A percentile compares a stretch with the other conserved stretches of the same genome.
Evolutionary conservation across 2,329 filamentous ascomycete species (phyloP).

Genomic region (Parastagonospora nodorum): DNA sequence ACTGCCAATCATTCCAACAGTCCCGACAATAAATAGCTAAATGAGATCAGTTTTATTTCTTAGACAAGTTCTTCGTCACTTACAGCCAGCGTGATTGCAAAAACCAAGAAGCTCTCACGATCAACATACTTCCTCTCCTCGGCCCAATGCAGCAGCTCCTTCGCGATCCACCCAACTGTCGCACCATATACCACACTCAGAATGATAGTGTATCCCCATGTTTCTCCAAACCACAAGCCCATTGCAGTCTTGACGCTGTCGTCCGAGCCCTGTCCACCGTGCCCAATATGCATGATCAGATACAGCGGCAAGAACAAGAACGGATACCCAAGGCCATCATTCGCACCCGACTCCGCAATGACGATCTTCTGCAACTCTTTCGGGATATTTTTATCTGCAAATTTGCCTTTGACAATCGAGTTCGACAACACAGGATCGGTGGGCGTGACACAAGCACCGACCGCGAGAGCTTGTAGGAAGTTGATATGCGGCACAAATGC

Average conservation of each 20-base stretch:
- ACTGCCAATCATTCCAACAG: slow-evolving; percentile 82
- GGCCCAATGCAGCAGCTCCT: slow-evolving; percentile 82
- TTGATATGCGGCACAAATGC: slow-evolving; percentile 71
- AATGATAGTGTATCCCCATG: slow-evolving; percentile 81
- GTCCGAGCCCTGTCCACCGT: slow-evolving; percentile 55
- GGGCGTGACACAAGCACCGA: slow-evolving; percentile 87
- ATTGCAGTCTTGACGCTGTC: slow-evolving; percentile 69
- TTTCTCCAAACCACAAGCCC: slow-evolving; percentile 82
- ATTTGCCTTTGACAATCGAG: slow-evolving; percentile 90
- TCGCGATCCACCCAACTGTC: slow-evolving; percentile 78
- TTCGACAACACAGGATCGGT: slow-evolving; percentile 89
- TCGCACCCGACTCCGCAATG: slow-evolving; percentile 76
- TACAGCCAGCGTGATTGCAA: slow-evolving; percentile 79
- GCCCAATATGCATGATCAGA: slow-evolving; percentile 74
- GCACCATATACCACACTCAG: slow-evolving; percentile 79
- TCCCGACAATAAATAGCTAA: slow-evolving; percentile 82
- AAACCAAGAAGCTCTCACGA: slow-evolving; percentile 84
- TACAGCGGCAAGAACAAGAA: slow-evolving; percentile 87
- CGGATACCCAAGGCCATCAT: slow-evolving; percentile 87
- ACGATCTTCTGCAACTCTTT: slow-evolving; percentile 74
- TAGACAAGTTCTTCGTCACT: slow-evolving; percentile 30
- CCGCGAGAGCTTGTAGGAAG: slow-evolving; percentile 77
- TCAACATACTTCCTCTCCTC: slow-evolving; percentile 82
- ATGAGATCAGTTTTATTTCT: neutral
- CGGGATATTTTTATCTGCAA: slow-evolving; percentile 88